Conservation (phyloP, 441 rosid species). For the Raphanus hybrid region DNA sequence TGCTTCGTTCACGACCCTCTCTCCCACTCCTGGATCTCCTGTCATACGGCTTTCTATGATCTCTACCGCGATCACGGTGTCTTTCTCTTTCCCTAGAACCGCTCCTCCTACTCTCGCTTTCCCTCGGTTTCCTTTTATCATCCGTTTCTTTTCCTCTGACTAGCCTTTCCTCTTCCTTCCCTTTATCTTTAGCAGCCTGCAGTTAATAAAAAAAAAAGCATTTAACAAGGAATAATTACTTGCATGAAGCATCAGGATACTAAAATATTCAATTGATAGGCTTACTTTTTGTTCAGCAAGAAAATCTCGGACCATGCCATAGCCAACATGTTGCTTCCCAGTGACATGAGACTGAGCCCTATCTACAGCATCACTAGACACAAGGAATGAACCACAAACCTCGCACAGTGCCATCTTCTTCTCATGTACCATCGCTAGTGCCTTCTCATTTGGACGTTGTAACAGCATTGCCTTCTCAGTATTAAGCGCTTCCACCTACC, state of each 20-base stretch:
- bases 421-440: conserved; percentile 79
- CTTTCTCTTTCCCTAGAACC: conserved; percentile 76
- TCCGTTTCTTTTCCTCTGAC: conserved; percentile 87
- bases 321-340: conserved; percentile 98
- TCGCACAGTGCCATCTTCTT: conserved; percentile 98
- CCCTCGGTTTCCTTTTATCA: conserved; percentile 69
- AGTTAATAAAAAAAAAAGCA: conserved; percentile 21
- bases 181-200: conserved; percentile 85
- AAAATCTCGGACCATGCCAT: conserved; percentile 96
- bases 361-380: conserved; percentile 94
- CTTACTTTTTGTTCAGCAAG: conserved; percentile 80
- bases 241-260: conserved; percentile 8
- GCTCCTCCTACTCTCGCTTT: conserved; percentile 59
- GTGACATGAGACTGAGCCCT: conserved; percentile 95
- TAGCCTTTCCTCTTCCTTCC: conserved; percentile 69
- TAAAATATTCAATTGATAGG: conserved; percentile 1
- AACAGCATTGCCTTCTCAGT: conserved; percentile 70
- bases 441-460: conserved; percentile 71
- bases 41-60: conserved; percentile 59
- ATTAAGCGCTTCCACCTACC: conserved; percentile 87
- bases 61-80: conserved; percentile 52
- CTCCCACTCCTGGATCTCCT: conserved; percentile 79
- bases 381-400: conserved; percentile 95
- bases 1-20: conserved; percentile 67
- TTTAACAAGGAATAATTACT: not conserved